Conservation (phyloP, 1,284 basidiomycete genomes). For the Ganoderma meredithae region DNA sequence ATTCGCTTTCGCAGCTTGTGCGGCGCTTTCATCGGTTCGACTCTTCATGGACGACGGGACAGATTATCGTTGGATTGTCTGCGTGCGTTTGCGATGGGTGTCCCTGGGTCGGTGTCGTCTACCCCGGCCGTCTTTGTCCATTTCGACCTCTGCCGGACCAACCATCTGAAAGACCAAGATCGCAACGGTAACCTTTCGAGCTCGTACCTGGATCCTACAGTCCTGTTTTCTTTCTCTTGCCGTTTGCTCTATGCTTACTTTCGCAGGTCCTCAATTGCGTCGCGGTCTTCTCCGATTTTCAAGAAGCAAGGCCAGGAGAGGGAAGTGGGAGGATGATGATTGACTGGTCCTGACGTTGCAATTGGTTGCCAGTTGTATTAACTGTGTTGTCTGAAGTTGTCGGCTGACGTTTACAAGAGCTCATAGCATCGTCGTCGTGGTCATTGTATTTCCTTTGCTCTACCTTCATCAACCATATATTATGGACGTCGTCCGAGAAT, state of each 20-base stretch:
- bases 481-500: too few relatives aligned
- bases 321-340: background rate
- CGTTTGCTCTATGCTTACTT: constrained; percentile 4
- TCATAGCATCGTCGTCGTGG: background rate
- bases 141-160: background rate
- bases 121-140: background rate
- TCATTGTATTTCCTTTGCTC: background rate
- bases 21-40: background rate
- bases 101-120: background rate
- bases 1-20: background rate
- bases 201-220: background rate
- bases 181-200: constrained; percentile 1
- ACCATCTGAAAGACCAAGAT: background rate
- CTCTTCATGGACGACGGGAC: background rate
- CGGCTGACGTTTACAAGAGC: background rate
- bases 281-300: background rate
- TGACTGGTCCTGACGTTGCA: background rate
- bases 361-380: background rate
- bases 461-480: too few relatives aligned
- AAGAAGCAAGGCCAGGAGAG: constrained; percentile 2
- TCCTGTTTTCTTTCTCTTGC: background rate
- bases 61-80: background rate
- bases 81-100: background rate
- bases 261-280: constrained; percentile 3
- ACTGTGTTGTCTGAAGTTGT: background rate